phyloP scores from a whole-genome alignment of 202 grass and related monocot species.

The Schoenoplectus tabernaemontani region DNA sequence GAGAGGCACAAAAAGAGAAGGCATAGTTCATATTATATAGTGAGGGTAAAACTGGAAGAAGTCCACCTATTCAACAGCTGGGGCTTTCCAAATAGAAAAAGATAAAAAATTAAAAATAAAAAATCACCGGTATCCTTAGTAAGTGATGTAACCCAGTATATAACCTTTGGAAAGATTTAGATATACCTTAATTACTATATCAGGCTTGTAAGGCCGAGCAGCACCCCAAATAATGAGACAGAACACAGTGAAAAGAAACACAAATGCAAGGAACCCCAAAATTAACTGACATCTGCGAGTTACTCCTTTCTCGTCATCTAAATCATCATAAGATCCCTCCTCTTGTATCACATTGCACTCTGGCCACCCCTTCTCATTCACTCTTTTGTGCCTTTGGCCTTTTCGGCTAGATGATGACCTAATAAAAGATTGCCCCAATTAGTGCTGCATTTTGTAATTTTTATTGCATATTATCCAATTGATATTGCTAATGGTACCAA shows the following conservation, averaged over 20 bases:
- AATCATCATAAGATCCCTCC: conserved; percentile 45
- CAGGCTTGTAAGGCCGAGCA: conserved; percentile 53
- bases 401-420: conserved; percentile 37
- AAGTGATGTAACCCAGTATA: no score
- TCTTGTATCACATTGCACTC: conserved; percentile 60
- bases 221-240: conserved; percentile 82
- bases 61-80: no score
- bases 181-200: conserved; percentile 46
- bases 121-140: no score
- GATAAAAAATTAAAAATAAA: no score
- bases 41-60: not conserved
- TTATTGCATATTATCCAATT: not conserved
- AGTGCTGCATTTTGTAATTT: not conserved
- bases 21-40: not conserved
- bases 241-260: conserved; percentile 45
- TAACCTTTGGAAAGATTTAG: not conserved
- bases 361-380: conserved; percentile 49
- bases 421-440: not conserved
- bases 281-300: conserved; percentile 37
- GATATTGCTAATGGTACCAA: not conserved
- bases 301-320: conserved; percentile 33
- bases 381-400: conserved; percentile 24
- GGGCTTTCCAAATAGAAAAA: no score
- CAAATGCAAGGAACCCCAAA: conserved; percentile 36
- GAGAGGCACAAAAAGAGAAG: not conserved